These are phyloP conservation scores for Picea glauca DNA, from an alignment of 75 land plant species.

Conservation along the genomic window DNA sequence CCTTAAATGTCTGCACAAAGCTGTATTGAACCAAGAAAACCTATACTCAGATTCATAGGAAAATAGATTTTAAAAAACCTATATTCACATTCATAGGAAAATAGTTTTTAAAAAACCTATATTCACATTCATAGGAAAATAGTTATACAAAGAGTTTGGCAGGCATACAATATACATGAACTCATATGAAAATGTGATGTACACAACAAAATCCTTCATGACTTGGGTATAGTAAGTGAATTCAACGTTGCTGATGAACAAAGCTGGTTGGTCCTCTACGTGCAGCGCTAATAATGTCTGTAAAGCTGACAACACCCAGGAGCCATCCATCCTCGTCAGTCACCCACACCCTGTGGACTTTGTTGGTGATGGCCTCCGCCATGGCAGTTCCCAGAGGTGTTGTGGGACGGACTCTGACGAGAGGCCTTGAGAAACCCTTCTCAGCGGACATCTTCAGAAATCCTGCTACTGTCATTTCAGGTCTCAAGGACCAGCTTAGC, in stretches of 20 bases:
- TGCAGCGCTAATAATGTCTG: conserved; percentile 12
- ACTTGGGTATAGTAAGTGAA: too few species aligned
- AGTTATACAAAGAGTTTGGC: too few species aligned
- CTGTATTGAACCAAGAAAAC: too few species aligned
- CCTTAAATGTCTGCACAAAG: too few species aligned
- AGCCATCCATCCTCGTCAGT: conserved; percentile 17
- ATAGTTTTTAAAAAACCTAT: too few species aligned
- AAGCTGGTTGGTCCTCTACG: conserved; percentile 7
- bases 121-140: too few species aligned
- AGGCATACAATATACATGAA: too few species aligned
- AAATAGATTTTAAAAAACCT: too few species aligned
- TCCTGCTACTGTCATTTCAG: background rate
- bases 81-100: too few species aligned
- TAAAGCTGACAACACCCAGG: conserved; percentile 13
- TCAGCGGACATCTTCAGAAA: background rate
- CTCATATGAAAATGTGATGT: too few species aligned
- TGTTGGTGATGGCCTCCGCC: conserved; percentile 4
- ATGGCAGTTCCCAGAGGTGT: conserved; percentile 12
- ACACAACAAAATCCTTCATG: too few species aligned
- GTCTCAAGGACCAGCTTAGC: background rate
- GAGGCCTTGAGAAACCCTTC: conserved; percentile 7
- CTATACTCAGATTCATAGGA: too few species aligned
- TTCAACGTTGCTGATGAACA: background rate
- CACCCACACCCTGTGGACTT: conserved; percentile 14
- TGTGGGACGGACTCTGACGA: conserved; percentile 10